Conservation (phyloP, 768 basidiomycete genomes). For the Lactarius vividus region DNA sequence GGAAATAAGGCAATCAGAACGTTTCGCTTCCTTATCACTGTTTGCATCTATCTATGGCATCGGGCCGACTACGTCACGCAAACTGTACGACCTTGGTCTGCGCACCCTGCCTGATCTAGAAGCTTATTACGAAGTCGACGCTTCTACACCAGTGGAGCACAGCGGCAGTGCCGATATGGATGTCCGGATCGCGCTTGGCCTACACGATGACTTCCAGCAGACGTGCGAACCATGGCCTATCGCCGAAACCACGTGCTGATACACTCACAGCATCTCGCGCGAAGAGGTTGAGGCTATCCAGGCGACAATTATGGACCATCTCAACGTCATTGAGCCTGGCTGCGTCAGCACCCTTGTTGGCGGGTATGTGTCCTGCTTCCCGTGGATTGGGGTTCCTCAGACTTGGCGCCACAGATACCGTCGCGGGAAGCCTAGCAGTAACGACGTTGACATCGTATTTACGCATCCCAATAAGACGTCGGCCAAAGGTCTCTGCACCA, state of each 20-base stretch:
- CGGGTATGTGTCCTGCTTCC: conserved; percentile 47
- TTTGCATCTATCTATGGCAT: conserved; percentile 72
- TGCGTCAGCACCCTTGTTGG: conserved; percentile 77
- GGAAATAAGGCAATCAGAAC: conserved; percentile 43
- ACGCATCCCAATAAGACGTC: conserved; percentile 59
- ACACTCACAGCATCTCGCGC: conserved; percentile 57
- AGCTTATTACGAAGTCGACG: conserved; percentile 54
- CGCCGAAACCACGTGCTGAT: neutral
- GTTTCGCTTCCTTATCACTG: conserved; percentile 53
- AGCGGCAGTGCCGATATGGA: conserved; percentile 26
- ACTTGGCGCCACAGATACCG: conserved; percentile 56
- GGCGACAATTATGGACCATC: conserved; percentile 60
- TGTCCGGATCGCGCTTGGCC: conserved; percentile 57
- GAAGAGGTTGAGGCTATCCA: conserved; percentile 78
- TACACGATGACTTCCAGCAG: conserved; percentile 54
- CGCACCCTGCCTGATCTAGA: conserved; percentile 70
- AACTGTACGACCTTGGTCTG: conserved; percentile 61
- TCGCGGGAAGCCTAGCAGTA: conserved; percentile 75
- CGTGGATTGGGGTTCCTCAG: neutral
- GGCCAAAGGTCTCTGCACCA: conserved; percentile 61
- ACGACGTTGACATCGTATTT: conserved; percentile 89
- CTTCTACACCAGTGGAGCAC: conserved; percentile 25
- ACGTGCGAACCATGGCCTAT: conserved; percentile 36
- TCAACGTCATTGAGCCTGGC: conserved; percentile 60
- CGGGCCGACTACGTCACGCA: conserved; percentile 65